Conservation (phyloP, 176 grass and related monocot species). For the Tillandsia leiboldiana region DNA sequence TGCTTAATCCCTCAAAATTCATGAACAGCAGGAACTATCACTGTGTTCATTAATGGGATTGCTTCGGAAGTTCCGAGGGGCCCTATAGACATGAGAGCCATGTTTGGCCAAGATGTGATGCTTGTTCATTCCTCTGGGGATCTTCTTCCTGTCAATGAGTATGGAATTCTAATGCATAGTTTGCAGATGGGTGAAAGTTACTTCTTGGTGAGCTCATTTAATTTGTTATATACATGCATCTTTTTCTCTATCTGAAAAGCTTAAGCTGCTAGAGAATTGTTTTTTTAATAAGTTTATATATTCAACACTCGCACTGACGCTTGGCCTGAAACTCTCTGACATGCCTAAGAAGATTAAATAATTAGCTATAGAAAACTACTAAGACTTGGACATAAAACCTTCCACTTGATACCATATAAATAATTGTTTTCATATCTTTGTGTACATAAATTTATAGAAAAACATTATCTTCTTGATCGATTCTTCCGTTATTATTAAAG, state of each 20-base stretch:
- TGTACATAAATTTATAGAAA: not conserved
- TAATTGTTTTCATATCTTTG: no score
- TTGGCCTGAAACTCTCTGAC: no score
- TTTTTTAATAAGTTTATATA: no score
- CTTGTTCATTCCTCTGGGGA: slow-evolving; percentile 59
- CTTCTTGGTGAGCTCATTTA: slow-evolving; percentile 43
- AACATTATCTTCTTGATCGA: not conserved
- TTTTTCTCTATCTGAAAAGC: no score
- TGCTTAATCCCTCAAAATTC: not conserved
- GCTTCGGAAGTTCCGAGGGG: slow-evolving; percentile 71
- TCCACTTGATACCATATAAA: no score
- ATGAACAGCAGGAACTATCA: slow-evolving; percentile 40
- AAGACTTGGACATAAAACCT: no score
- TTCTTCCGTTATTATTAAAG: not conserved
- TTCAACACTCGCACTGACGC: no score
- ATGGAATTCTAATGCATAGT: slow-evolving; percentile 62
- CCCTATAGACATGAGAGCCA: slow-evolving; percentile 58
- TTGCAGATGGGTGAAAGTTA: slow-evolving; percentile 94
- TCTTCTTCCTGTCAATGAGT: slow-evolving; percentile 61
- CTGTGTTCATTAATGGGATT: slow-evolving; percentile 86
- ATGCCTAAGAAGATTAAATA: no score
- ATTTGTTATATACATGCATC: not conserved
- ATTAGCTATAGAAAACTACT: no score
- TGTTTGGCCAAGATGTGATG: slow-evolving; percentile 75
- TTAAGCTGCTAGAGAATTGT: no score